phyloP scores from a whole-genome alignment of 495 filamentous ascomycete species.

The Rhypophila decipiens region DNA sequence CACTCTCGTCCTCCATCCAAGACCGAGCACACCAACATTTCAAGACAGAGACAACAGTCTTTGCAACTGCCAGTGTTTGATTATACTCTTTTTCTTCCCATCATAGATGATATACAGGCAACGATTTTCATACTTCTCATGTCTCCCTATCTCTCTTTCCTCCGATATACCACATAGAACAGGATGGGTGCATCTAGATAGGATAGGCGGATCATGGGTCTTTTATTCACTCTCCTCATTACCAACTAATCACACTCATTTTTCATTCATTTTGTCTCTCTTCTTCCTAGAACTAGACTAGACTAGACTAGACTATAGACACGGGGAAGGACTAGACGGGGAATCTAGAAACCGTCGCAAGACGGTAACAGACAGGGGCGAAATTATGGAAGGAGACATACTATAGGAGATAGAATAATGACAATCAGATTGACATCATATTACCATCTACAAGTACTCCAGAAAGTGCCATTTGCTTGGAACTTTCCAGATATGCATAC shows the following conservation, averaged over 20 bases:
- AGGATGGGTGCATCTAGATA: too few species aligned
- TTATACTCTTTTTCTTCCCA: neutral
- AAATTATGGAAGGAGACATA: too few species aligned
- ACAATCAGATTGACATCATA: too few species aligned
- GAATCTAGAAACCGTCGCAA: neutral
- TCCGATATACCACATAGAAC: too few species aligned
- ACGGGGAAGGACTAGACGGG: neutral
- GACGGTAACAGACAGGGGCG: neutral
- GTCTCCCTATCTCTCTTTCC: neutral
- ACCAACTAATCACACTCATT: neutral
- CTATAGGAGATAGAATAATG: too few species aligned
- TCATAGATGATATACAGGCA: neutral
- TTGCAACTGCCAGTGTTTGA: neutral
- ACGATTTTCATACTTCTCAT: too few species aligned
- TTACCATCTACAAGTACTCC: too few species aligned
- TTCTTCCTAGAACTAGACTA: neutral
- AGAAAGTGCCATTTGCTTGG: too few species aligned
- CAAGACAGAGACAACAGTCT: neutral
- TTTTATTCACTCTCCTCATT: too few species aligned
- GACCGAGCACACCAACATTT: neutral
- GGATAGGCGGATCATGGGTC: too few species aligned
- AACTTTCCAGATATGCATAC: too few species aligned
- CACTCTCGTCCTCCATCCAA: neutral
- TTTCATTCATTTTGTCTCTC: neutral
- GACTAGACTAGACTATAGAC: neutral